Evolutionary conservation across 371 early-diverging fungal species (phyloP).

Genomic region (Conidiobolus incongruus): DNA sequence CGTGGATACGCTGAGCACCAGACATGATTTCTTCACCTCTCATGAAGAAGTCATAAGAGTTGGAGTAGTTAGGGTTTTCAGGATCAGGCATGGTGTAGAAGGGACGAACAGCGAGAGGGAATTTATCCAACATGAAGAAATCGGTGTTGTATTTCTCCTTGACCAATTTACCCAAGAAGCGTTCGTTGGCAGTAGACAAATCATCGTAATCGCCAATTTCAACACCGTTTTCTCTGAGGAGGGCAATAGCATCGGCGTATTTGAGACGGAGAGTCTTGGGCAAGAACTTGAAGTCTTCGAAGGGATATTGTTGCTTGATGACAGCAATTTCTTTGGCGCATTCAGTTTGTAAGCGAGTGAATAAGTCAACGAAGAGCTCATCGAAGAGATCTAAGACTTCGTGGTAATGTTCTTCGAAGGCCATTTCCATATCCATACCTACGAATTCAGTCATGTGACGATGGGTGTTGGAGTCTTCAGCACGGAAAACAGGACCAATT

Average conservation of each 20-base stretch:
- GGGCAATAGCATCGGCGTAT: slow-evolving; percentile 77
- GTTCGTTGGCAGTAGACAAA: slow-evolving; percentile 84
- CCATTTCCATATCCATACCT: slow-evolving; percentile 99
- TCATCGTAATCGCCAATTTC: slow-evolving; percentile 90
- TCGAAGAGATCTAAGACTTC: slow-evolving; percentile 63
- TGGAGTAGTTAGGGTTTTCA: slow-evolving; percentile 60
- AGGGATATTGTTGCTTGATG: slow-evolving; percentile 81
- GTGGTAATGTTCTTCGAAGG: slow-evolving; percentile 94
- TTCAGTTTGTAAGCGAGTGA: slow-evolving; percentile 67
- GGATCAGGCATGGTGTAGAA: slow-evolving; percentile 99
- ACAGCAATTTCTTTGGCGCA: slow-evolving; percentile 68
- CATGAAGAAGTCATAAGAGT: slow-evolving; percentile 99
- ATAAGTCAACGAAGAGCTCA: slow-evolving; percentile 63
- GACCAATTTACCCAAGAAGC: slow-evolving; percentile 80
- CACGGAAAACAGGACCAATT: slow-evolving; percentile 98
- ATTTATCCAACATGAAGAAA: slow-evolving; percentile 98
- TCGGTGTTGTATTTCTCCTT: slow-evolving; percentile 92
- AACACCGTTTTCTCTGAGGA: slow-evolving; percentile 79
- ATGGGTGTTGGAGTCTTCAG: slow-evolving; percentile 97
- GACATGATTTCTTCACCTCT: slow-evolving; percentile 99
- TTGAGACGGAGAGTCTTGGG: slow-evolving; percentile 73
- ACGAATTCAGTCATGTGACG: slow-evolving; percentile 99
- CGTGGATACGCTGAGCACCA: slow-evolving; percentile 99
- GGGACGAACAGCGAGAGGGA: slow-evolving; percentile 91
- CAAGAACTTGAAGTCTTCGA: slow-evolving; percentile 74